Conservation (phyloP, 208 protist genomes). For the Leishmania amazonensis region DNA sequence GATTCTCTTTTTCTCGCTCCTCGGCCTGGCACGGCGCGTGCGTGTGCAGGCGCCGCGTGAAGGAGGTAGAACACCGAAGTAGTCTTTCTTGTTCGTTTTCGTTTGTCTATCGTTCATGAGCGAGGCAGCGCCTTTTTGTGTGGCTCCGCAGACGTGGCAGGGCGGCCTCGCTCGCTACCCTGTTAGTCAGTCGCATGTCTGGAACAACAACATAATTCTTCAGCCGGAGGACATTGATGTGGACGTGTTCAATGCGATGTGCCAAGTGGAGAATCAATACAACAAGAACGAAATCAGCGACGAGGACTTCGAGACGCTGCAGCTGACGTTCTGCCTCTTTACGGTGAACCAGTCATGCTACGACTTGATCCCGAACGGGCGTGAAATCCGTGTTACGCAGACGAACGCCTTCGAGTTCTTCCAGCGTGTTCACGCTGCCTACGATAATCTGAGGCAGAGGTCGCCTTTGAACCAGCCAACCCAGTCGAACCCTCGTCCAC, state of each 20-base stretch:
- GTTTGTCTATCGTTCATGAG: conserved; percentile 14
- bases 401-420: conserved; percentile 52
- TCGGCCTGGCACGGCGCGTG: too few relatives aligned
- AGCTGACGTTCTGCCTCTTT: conserved; percentile 35
- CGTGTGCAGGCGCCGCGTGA: too few relatives aligned
- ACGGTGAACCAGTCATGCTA: conserved; percentile 21
- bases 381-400: conserved; percentile 41
- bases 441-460: conserved; percentile 16
- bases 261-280: conserved; percentile 14
- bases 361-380: conserved; percentile 55
- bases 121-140: conserved; percentile 16
- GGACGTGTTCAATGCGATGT: conserved; percentile 16
- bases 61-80: neutral
- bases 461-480: conserved; percentile 1
- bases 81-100: neutral
- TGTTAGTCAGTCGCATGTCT: conserved; percentile 21
- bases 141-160: conserved; percentile 26
- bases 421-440: conserved; percentile 29
- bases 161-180: conserved; percentile 32
- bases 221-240: conserved; percentile 23
- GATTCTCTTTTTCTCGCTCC: neutral
- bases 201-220: conserved; percentile 37
- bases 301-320: conserved; percentile 24
- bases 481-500: neutral
- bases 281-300: conserved; percentile 23